Percentiles rank a stretch among this genome's conserved stretches.
Conservation (phyloP, 768 basidiomycete genomes). For the Chalciporus piperatus region DNA sequence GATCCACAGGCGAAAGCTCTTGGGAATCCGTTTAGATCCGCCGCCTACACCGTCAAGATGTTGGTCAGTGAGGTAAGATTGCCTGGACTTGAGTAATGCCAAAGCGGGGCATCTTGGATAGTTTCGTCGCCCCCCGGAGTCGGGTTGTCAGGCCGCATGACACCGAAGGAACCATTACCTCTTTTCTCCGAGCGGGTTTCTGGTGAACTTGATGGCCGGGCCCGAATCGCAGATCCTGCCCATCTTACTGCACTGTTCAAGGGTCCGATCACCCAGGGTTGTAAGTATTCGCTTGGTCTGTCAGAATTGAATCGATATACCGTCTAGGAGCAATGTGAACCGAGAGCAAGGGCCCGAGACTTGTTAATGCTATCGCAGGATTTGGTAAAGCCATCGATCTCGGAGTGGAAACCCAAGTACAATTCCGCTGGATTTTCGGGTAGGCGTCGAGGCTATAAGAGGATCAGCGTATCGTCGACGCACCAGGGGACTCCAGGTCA, state of each 20-base stretch:
- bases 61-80: not conserved
- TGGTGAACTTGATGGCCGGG: not conserved
- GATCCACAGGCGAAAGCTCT: not conserved
- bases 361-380: not conserved
- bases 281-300: no score
- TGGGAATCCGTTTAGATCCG: not conserved
- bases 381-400: not conserved
- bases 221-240: not conserved
- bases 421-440: not conserved
- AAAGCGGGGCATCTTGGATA: not conserved
- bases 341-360: no score
- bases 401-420: no score
- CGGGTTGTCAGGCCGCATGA: not conserved
- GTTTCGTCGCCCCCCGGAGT: no score
- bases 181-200: not conserved
- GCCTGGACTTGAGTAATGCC: not conserved
- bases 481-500: not conserved
- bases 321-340: no score
- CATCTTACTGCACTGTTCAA: not conserved
- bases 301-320: no score
- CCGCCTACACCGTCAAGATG: no score
- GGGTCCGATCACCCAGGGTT: no score
- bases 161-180: not conserved
- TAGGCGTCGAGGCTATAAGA: conserved; percentile 16
- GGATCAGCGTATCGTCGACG: not conserved